Conservation (phyloP, 176 grass and related monocot genomes). For the Eleusine coracana region DNA sequence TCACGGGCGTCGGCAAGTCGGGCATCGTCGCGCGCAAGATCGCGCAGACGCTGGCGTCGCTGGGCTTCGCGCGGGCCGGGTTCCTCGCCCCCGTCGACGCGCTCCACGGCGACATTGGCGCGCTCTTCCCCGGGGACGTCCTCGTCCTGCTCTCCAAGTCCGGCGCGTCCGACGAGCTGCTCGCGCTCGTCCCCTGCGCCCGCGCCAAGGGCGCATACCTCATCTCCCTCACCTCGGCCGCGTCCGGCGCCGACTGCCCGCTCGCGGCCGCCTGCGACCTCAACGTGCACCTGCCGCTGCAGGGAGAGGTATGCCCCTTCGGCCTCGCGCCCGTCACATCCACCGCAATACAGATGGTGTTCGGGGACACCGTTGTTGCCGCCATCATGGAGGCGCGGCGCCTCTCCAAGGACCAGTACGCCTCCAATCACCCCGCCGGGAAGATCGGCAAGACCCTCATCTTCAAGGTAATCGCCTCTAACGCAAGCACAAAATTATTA, state of each 20-base stretch:
- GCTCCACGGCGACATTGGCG: constrained; percentile 92
- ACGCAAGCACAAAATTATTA: neutral
- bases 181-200: constrained; percentile 76
- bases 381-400: constrained; percentile 74
- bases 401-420: constrained; percentile 78
- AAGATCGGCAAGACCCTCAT: constrained; percentile 97
- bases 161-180: constrained; percentile 89
- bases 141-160: constrained; percentile 94
- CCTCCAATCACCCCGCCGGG: constrained; percentile 86
- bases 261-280: constrained; percentile 76
- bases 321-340: constrained; percentile 90
- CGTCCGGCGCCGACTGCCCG: constrained; percentile 50
- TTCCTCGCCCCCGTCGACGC: constrained; percentile 88
- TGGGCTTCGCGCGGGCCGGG: constrained; percentile 70
- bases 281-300: constrained; percentile 94
- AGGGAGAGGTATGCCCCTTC: constrained; percentile 91
- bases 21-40: constrained; percentile 82
- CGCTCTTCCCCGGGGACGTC: constrained; percentile 73
- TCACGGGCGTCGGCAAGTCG: constrained; percentile 93
- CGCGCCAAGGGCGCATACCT: constrained; percentile 78
- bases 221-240: constrained; percentile 77
- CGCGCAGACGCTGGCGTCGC: constrained; percentile 82
- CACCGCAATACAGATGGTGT: constrained; percentile 86
- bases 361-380: constrained; percentile 85
- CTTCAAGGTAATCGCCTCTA: constrained; percentile 72